phyloP scores from a whole-genome alignment of 306 rosid species.

The Lagenaria siceraria region DNA sequence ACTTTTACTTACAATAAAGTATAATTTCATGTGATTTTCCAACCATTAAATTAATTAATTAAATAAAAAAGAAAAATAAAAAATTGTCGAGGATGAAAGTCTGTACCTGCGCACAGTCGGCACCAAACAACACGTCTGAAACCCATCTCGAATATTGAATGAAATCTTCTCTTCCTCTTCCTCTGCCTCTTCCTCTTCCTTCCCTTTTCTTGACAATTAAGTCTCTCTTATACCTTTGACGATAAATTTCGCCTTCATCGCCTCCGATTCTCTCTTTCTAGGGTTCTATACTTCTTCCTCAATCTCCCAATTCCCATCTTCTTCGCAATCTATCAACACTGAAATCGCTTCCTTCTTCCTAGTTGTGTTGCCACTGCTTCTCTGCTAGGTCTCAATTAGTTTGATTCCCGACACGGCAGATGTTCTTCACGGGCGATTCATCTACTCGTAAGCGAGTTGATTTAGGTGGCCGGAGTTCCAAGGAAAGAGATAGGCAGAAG shows the following conservation, averaged over 20 bases:
- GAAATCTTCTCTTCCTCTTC: not conserved
- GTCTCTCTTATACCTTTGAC: not conserved
- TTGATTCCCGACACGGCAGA: constrained; percentile 11
- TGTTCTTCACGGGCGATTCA: constrained; percentile 93
- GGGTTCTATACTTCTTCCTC: not conserved
- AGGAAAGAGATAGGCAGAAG: constrained; percentile 82
- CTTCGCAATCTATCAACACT: not conserved
- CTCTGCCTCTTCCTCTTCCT: no score
- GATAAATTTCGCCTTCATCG: not conserved
- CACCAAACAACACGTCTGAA: not conserved
- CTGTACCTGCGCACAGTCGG: not conserved
- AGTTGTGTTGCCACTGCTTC: not conserved
- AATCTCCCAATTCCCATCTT: not conserved
- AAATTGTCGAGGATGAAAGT: no score
- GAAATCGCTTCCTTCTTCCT: not conserved
- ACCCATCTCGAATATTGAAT: not conserved
- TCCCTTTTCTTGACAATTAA: not conserved
- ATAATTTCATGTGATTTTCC: no score
- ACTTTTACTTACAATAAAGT: no score
- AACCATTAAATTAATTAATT: no score
- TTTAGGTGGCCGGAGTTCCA: constrained; percentile 87
- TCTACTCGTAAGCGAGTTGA: constrained; percentile 88
- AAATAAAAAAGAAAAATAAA: no score
- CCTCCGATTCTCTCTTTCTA: not conserved
- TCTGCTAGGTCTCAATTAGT: constrained; percentile 16